Base-by-base conservation (phyloP, 75 land plant species). In the Sequoiadendron giganteum region DNA sequence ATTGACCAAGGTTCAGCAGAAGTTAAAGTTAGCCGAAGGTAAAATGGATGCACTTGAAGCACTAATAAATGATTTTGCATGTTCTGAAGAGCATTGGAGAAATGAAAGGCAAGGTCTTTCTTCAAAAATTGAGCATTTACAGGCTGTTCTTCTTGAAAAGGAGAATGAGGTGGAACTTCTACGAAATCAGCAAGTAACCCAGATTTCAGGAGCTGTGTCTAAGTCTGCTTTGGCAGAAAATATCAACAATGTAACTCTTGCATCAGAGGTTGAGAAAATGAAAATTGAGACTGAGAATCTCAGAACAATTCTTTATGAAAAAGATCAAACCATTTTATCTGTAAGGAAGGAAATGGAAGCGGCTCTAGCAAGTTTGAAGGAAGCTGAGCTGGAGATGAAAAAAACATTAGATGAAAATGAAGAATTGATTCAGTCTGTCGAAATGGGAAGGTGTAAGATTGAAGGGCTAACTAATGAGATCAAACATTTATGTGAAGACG, bases 341-440 rank as follows among this genome's bases (percentile, higher is more conserved):
- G 88, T 93, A 80, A 91, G 77, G 76, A 92, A 87, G 86, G 95
- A 94, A 90, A 87, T 94, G 86, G 93, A 93, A 77, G 90, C 89
- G 52, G 94, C 95, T 21, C 88, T 95, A 72, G 87, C 80, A 36
- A 88, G 93, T 72, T 87, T 94, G 49, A 73, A 90, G 78, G 89
- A 48, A 87, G 90, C 92, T 32, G 91, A 94, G 88, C 43, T 39
- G 79, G 89, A 94, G 86, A 90, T 95, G 91, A 73, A 49, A 10
- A 87, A 86, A 81, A 73, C 91, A 47, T 73, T 68, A 42, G 40
- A 25, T 76, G 94, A 93, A 65, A 91, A 91, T 77, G 88, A 91
- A 48, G 68, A 90, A 78, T 85, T 89, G 9, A 36, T 18, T 86
- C 79, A 84, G 65, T 80, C 85, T 85, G 89, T 86, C 77, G 80